Percentiles rank a stretch among this genome's conserved stretches.
Evolutionary conservation across 1,284 basidiomycete species (phyloP).

Genomic region (Cystobasidium slooffiae): DNA sequence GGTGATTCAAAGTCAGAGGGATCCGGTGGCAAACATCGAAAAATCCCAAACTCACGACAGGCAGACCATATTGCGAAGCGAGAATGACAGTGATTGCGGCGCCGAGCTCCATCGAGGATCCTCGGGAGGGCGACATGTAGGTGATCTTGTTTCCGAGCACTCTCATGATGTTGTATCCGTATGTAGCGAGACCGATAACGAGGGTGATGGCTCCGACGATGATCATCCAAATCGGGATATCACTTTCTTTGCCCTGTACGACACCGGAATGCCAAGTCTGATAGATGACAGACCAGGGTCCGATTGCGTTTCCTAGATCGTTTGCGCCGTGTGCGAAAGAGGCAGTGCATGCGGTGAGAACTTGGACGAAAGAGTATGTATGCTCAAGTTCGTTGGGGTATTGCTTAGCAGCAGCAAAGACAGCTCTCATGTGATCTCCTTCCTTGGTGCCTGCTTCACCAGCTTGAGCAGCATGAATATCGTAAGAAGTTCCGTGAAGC

Average conservation of each 20-base stretch:
- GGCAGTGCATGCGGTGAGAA: constrained; percentile 61
- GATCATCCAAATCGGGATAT: constrained; percentile 60
- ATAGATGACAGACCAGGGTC: constrained; percentile 58
- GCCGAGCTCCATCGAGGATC: constrained; percentile 62
- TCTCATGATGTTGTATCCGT: constrained; percentile 55
- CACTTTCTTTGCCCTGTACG: constrained; percentile 53
- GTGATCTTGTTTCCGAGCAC: constrained; percentile 58
- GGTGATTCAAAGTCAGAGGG: too few relatives aligned
- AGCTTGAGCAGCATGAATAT: constrained; percentile 55
- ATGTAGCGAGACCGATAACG: constrained; percentile 61
- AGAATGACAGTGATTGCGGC: constrained; percentile 60
- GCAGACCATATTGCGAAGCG: constrained; percentile 57
- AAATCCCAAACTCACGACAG: constrained; percentile 40
- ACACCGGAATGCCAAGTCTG: constrained; percentile 57
- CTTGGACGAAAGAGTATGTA: constrained; percentile 62
- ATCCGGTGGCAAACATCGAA: too few relatives aligned
- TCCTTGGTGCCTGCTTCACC: constrained; percentile 56
- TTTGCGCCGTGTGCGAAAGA: constrained; percentile 61
- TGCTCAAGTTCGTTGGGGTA: constrained; percentile 62
- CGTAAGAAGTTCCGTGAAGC: constrained; percentile 33
- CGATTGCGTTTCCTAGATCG: constrained; percentile 58
- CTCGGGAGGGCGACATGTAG: constrained; percentile 60
- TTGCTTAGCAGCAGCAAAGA: constrained; percentile 58
- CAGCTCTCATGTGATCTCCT: constrained; percentile 55
- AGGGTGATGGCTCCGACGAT: constrained; percentile 58